Conservation (phyloP, 805 yeast genomes). For the Zygosaccharomyces lentus region DNA sequence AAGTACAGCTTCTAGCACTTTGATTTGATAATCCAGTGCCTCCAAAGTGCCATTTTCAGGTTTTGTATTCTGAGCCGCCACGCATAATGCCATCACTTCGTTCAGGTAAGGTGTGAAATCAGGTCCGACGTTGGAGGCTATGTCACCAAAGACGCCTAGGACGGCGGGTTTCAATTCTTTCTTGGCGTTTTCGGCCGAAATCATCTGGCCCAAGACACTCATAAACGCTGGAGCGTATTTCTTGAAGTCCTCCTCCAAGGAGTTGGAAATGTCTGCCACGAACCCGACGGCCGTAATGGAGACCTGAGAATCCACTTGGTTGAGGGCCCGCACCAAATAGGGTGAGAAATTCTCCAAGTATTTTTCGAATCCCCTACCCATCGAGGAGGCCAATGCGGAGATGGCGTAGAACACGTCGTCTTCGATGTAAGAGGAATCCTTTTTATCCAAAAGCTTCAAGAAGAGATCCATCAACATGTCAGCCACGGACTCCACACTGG, state of each 20-base stretch:
- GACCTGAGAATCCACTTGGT: constrained; percentile 76
- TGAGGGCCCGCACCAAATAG: constrained; percentile 69
- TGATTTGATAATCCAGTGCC: constrained; percentile 66
- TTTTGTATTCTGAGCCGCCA: constrained; percentile 55
- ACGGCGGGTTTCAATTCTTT: constrained; percentile 84
- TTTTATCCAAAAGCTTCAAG: constrained; percentile 59
- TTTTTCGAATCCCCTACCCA: constrained; percentile 63
- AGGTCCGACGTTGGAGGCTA: constrained; percentile 82
- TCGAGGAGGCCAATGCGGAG: constrained; percentile 80
- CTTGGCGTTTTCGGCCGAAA: constrained; percentile 63
- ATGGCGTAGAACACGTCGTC: constrained; percentile 93
- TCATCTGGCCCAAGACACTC: constrained; percentile 71
- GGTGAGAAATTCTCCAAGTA: constrained; percentile 84
- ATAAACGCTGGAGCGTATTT: constrained; percentile 78
- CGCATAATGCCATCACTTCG: constrained; percentile 75
- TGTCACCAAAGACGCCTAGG: constrained; percentile 90
- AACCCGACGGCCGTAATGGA: constrained; percentile 91
- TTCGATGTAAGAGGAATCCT: constrained; percentile 68
- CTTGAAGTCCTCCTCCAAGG: constrained; percentile 67
- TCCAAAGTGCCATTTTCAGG: constrained; percentile 70
- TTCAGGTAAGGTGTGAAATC: constrained; percentile 71
- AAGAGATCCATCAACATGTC: constrained; percentile 84
- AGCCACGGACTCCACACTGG: constrained; percentile 60
- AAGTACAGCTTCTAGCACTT: constrained; percentile 79
- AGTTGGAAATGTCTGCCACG: constrained; percentile 89